phyloP scores from a whole-genome alignment of 257 asterid species.

The Nicotiana tomentosiformis region DNA sequence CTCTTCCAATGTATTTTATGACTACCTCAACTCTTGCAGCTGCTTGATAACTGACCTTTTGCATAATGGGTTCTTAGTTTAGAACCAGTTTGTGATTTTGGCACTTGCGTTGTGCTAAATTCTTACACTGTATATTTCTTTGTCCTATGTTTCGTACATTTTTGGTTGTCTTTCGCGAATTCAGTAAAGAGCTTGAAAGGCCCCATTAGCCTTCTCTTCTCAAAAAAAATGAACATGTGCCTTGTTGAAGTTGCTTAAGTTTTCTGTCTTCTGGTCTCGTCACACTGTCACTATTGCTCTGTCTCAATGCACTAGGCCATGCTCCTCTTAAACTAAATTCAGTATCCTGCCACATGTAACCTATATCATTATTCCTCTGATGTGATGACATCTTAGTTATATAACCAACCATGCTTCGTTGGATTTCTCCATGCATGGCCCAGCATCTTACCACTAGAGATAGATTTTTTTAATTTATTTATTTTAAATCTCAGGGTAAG shows the following conservation, averaged over 20 bases:
- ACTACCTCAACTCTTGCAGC: neutral
- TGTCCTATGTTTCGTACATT: neutral
- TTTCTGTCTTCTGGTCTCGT: neutral
- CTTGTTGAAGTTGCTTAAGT: slow-evolving; percentile 6
- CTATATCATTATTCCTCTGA: too few relatives aligned
- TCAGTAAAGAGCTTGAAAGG: neutral
- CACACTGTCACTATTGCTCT: neutral
- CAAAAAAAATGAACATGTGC: neutral
- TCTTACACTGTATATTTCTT: neutral
- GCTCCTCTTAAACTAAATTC: neutral
- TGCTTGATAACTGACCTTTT: neutral
- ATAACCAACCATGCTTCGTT: too few relatives aligned
- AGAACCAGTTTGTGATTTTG: neutral
- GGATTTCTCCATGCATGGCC: too few relatives aligned
- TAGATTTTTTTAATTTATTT: neutral
- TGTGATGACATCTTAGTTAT: too few relatives aligned
- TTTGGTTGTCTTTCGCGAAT: neutral
- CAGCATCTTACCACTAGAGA: neutral
- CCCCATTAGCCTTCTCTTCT: neutral
- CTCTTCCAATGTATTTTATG: too few relatives aligned
- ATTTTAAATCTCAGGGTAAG: slow-evolving; percentile 23
- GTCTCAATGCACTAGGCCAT: neutral
- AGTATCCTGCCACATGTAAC: neutral
- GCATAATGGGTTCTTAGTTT: neutral
- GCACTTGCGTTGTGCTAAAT: neutral